phyloP scores from a whole-genome alignment of 1,284 basidiomycete genomes.

The Pseudozyma thailandica region DNA sequence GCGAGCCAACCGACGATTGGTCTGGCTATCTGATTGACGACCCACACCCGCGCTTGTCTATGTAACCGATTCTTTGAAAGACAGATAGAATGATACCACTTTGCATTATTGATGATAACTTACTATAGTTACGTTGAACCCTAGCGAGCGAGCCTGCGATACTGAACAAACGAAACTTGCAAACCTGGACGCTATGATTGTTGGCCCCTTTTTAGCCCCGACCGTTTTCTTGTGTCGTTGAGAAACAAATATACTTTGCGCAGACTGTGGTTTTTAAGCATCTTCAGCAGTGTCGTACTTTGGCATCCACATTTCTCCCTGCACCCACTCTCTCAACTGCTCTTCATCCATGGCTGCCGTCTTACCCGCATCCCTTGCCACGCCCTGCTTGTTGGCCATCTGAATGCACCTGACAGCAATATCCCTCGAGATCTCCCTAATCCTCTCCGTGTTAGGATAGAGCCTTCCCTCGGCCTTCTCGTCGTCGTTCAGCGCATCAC shows the following conservation, averaged over 20 bases:
- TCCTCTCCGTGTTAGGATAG: conserved; percentile 61
- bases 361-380: conserved; percentile 59
- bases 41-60: too few species aligned
- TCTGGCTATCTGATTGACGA: too few species aligned
- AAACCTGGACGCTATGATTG: too few species aligned
- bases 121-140: too few species aligned
- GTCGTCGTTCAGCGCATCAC: conserved; percentile 78
- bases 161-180: too few species aligned
- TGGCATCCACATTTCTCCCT: conserved; percentile 64
- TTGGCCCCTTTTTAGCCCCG: too few species aligned
- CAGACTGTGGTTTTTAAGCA: conserved; percentile 10
- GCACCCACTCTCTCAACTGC: conserved; percentile 58
- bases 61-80: too few species aligned
- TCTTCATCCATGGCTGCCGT: conserved; percentile 59
- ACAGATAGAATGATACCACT: too few species aligned
- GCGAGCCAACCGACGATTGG: too few species aligned
- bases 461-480: conserved; percentile 72
- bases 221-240: background rate
- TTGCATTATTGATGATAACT: too few species aligned
- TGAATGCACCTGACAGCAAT: conserved; percentile 61
- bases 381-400: conserved; percentile 61
- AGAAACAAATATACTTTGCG: background rate
- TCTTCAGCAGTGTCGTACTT: conserved; percentile 46
- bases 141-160: too few species aligned
- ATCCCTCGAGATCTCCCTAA: conserved; percentile 61